These are phyloP conservation scores for Botrytis aclada DNA, from an alignment of 2,329 filamentous ascomycete species.

Conservation along the genomic window DNA sequence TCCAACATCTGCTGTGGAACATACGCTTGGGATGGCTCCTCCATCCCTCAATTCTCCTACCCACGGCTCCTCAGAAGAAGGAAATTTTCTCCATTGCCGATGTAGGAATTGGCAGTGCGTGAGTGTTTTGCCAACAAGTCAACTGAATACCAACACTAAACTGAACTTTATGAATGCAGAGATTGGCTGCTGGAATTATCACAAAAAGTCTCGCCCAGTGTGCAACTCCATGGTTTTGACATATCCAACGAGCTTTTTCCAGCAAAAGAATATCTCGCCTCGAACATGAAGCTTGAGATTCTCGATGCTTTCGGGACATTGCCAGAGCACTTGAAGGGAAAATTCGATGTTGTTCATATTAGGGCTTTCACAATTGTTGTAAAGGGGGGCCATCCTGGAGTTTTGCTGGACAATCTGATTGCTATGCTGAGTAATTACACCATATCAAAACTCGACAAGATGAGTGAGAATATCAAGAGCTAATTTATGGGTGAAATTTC, in stretches of 20 bases:
- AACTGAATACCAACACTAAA: fast-evolving
- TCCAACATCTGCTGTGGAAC: background rate
- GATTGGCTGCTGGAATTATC: background rate
- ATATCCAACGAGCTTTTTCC: background rate
- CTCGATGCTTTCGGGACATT: background rate
- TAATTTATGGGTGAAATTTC: background rate
- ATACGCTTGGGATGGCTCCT: background rate
- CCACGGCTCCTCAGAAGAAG: background rate
- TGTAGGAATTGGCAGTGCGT: background rate
- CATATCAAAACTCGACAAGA: too few species aligned
- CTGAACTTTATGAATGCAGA: background rate
- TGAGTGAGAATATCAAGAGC: background rate
- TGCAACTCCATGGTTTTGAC: background rate
- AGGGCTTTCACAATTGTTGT: background rate
- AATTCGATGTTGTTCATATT: background rate
- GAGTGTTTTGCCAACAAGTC: background rate
- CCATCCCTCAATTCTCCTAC: background rate
- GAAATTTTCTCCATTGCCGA: background rate
- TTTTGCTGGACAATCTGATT: background rate
- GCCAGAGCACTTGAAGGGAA: background rate
- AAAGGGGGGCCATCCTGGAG: background rate
- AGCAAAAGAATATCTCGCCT: background rate
- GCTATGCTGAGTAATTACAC: background rate
- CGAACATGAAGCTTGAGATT: background rate
- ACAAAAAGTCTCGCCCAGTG: background rate